These are phyloP conservation scores for Pichia nanzhaoensis DNA, from an alignment of 805 yeast species.

Conservation along the genomic window DNA sequence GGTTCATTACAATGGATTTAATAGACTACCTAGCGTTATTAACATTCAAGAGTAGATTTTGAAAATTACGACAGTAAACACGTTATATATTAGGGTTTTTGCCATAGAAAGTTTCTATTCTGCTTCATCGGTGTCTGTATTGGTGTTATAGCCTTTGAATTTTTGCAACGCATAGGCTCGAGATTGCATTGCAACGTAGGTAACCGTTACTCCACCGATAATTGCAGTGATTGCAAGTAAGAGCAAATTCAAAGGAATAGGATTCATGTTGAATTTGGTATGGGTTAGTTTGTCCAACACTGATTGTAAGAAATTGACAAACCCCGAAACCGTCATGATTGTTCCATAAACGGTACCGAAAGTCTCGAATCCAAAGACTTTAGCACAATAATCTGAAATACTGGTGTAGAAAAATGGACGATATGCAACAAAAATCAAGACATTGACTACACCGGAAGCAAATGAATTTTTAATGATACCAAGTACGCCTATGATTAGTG, in stretches of 20 bases:
- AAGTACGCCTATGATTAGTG: slow-evolving; percentile 40
- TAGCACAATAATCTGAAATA: slow-evolving; percentile 52
- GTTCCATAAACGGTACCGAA: slow-evolving; percentile 56
- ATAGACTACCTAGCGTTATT: too few relatives aligned
- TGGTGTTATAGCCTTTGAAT: not conserved
- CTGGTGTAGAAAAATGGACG: slow-evolving; percentile 57
- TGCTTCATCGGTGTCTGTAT: not conserved
- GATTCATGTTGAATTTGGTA: slow-evolving; percentile 47
- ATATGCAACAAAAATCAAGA: slow-evolving; percentile 43
- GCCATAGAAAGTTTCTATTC: not conserved
- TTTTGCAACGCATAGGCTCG: slow-evolving; percentile 15
- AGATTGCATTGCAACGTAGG: slow-evolving; percentile 33
- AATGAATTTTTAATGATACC: slow-evolving; percentile 38
- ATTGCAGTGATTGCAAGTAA: slow-evolving; percentile 35
- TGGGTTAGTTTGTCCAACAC: slow-evolving; percentile 44
- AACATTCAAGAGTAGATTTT: too few relatives aligned
- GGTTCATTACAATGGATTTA: too few relatives aligned
- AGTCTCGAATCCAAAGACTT: slow-evolving; percentile 56
- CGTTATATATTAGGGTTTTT: too few relatives aligned
- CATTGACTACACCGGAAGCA: slow-evolving; percentile 38
- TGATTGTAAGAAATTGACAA: slow-evolving; percentile 43
- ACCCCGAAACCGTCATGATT: slow-evolving; percentile 46
- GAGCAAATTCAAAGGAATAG: slow-evolving; percentile 41
- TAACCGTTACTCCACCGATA: slow-evolving; percentile 38
- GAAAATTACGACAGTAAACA: too few relatives aligned